phyloP scores from a whole-genome alignment of 192 early-diverging fungal species.

The Mortierella alpina region DNA sequence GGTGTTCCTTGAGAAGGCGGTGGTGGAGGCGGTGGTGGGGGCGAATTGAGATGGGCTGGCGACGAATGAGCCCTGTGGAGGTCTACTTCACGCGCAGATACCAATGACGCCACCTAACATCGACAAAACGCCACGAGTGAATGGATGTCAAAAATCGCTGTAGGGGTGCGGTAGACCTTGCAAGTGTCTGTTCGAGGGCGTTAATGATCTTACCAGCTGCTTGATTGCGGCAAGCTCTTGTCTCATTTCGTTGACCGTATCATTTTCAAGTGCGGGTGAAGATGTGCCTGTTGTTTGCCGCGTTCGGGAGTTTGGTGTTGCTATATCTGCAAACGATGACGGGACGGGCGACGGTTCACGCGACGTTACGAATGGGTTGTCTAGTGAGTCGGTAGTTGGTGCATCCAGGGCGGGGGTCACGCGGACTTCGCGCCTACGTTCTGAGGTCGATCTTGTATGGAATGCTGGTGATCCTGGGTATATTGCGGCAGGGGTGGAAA shows the following conservation, averaged over 20 bases:
- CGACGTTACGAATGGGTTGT: conserved; percentile 13
- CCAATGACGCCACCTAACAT: conserved; percentile 28
- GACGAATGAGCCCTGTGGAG: conserved; percentile 7
- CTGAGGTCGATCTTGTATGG: background rate
- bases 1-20: conserved; percentile 10
- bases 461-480: conserved; percentile 6
- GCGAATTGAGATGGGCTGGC: background rate
- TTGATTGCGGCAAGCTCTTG: conserved; percentile 39
- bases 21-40: conserved; percentile 15
- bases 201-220: conserved; percentile 13
- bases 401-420: background rate
- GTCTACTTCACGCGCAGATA: conserved; percentile 25
- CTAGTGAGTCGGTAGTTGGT: background rate
- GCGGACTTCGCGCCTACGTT: background rate
- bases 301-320: no score
- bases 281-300: no score
- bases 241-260: conserved; percentile 21
- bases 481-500: conserved; percentile 3
- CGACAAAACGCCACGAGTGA: background rate
- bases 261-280: conserved; percentile 11
- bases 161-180: background rate
- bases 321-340: background rate
- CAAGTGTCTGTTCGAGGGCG: background rate
- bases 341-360: conserved; percentile 10
- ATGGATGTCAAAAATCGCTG: background rate